A percentile compares a stretch with the other conserved stretches of the same genome.
Conservation (phyloP, 2,329 filamentous ascomycete genomes). For the Aspergillus thermomutatus region DNA sequence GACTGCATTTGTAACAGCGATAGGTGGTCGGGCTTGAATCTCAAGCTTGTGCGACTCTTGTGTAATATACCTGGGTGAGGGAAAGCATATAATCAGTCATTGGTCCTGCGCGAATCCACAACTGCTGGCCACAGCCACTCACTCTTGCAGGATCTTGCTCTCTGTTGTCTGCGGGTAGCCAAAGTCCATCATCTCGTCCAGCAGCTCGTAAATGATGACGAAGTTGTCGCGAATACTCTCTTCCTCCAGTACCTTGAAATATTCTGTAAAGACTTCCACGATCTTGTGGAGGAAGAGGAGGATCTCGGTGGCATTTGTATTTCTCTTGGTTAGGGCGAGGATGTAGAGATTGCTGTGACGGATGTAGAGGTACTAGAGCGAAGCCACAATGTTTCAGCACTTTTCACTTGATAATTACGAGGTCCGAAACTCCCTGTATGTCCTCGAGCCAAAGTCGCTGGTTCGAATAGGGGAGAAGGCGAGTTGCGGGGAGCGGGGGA, state of each 20-base stretch:
- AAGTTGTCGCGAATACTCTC: constrained; percentile 99
- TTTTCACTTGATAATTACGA: constrained; percentile 11
- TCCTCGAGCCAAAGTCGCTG: constrained; percentile 7
- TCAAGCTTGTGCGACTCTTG: constrained; percentile 99
- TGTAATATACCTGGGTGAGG: constrained; percentile 70
- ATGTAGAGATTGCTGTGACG: constrained; percentile 99
- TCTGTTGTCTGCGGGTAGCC: constrained; percentile 98
- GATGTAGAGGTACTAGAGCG: constrained; percentile 87
- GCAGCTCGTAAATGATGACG: constrained; percentile 95
- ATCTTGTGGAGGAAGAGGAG: constrained; percentile 97
- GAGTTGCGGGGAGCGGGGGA: constrained; percentile 7
- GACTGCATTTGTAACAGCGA: constrained; percentile 96
- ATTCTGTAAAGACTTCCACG: constrained; percentile 98
- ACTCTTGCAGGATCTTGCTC: constrained; percentile 95
- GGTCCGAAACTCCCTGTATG: neutral
- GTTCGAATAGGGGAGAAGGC: constrained; percentile 14
- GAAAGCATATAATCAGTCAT: neutral
- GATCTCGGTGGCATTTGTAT: constrained; percentile 98
- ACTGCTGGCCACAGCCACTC: constrained; percentile 20
- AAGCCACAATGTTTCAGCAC: constrained; percentile 9
- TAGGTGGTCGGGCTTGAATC: constrained; percentile 90
- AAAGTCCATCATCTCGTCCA: constrained; percentile 99
- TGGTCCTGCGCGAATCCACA: neutral
- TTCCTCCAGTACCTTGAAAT: constrained; percentile 98
- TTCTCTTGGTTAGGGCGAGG: constrained; percentile 94